Evolutionary conservation across 2,329 filamentous ascomycete species (phyloP).

Genomic region (Penicillium sp.): DNA sequence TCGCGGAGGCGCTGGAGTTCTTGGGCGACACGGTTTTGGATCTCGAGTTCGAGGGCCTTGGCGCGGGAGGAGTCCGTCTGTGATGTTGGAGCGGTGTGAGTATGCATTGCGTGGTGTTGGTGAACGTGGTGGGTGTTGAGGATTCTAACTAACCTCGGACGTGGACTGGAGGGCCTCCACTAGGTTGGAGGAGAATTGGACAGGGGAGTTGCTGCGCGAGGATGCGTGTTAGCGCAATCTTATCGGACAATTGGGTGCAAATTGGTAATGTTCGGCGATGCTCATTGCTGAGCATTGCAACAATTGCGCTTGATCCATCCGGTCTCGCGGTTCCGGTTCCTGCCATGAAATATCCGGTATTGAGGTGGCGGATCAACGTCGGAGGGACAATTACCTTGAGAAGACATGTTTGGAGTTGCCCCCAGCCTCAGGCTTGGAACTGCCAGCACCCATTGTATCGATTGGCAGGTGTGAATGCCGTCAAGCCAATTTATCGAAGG

Average conservation of each 20-base stretch:
- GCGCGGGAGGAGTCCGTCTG: constrained; percentile 87
- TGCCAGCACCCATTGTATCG: constrained; percentile 60
- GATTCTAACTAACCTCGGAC: constrained; percentile 67
- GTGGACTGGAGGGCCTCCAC: constrained; percentile 81
- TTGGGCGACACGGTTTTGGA: constrained; percentile 81
- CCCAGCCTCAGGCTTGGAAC: constrained; percentile 61
- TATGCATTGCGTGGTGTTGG: constrained; percentile 5
- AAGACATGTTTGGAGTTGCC: constrained; percentile 61
- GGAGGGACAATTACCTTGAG: constrained; percentile 50
- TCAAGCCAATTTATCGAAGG: constrained; percentile 20
- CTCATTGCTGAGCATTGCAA: background rate
- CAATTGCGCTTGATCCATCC: constrained; percentile 8
- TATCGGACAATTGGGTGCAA: background rate
- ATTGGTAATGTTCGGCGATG: background rate
- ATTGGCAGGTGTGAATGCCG: constrained; percentile 16
- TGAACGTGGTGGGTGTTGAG: background rate
- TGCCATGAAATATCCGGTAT: background rate
- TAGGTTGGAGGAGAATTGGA: constrained; percentile 77
- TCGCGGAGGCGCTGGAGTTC: constrained; percentile 81
- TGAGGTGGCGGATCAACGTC: background rate
- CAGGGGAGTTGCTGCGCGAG: constrained; percentile 51
- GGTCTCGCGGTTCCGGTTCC: constrained; percentile 15
- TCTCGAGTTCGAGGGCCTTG: constrained; percentile 79
- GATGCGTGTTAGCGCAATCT: constrained; percentile 12
- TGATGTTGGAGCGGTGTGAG: background rate